A percentile compares a stretch with the other conserved stretches of the same genome.
phyloP scores from a whole-genome alignment of 2,329 filamentous ascomycete genomes.

The Rhynchosporium agropyri region DNA sequence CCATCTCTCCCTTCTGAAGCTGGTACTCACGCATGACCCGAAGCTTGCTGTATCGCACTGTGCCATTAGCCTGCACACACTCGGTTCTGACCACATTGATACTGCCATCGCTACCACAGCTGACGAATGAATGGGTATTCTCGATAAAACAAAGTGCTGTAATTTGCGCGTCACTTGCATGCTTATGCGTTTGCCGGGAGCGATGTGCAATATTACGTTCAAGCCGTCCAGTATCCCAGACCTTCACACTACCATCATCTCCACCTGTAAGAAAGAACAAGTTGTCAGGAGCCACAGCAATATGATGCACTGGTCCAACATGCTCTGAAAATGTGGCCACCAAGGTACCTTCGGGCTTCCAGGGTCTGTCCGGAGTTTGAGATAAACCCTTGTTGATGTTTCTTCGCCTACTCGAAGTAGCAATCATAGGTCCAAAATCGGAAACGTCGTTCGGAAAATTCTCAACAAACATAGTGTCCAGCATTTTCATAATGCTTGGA shows the following conservation, averaged over 20 bases:
- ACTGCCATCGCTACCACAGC: constrained; percentile 85
- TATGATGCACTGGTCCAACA: constrained; percentile 75
- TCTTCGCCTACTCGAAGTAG: constrained; percentile 63
- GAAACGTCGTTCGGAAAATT: constrained; percentile 67
- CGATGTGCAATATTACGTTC: constrained; percentile 90
- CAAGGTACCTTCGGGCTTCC: constrained; percentile 82
- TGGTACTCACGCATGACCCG: constrained; percentile 78
- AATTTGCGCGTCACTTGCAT: constrained; percentile 71
- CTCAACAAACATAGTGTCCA: constrained; percentile 83
- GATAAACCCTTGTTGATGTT: constrained; percentile 44
- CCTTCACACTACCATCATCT: constrained; percentile 85
- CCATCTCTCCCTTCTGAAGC: constrained; percentile 72
- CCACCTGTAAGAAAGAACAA: constrained; percentile 92
- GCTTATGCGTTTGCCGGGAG: constrained; percentile 82
- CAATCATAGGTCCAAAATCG: constrained; percentile 80
- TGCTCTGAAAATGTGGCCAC: constrained; percentile 92
- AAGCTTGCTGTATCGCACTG: constrained; percentile 77
- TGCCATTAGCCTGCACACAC: constrained; percentile 57
- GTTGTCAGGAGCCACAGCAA: constrained; percentile 85
- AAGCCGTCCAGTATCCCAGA: constrained; percentile 89
- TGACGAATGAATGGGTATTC: constrained; percentile 90
- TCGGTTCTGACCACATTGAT: constrained; percentile 81
- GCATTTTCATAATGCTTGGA: constrained; percentile 66
- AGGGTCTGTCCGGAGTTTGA: constrained; percentile 56
- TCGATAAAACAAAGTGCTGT: constrained; percentile 89